Base-by-base conservation (phyloP, 768 basidiomycete species). In the Pholiota molesta region DNA sequence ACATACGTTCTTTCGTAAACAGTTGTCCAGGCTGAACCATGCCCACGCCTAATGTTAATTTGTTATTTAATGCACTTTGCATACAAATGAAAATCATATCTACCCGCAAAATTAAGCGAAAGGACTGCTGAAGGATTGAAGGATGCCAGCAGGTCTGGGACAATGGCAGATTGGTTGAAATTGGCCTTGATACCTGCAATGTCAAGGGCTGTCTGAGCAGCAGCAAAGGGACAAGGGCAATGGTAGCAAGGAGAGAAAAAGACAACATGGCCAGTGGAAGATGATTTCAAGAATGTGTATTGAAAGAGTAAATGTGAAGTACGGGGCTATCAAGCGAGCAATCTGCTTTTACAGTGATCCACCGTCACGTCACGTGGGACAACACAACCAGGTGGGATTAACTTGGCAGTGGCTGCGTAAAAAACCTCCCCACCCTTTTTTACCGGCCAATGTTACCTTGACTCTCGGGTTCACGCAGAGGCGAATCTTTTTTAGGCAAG, bases 151-250 rank as follows among this genome's bases (percentile, higher is more conserved):
- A 90, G 73, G 57, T 82, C 75, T 1, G 93, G 91, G 44, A 90
- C 86, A 63, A 94, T 73, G 53, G 74, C 78, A 17, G 87, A 79
- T 62, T 84, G 81, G 14, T 67, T 73, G 72, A 93, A 90, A 72
- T 92, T 86, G 21, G 91, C 91, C 69, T 88, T 76, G 55, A 90
- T 85, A 37, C 83, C 85, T 59, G 79, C 79, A 52, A 91, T 75
- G 60, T 80, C 80, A 37, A 87, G 64, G 21, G 70, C 62, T 35
- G 76, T 77, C 71, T 89, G 86, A 23, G 85, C 85, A 37, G 71
- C 64, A 59, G 75, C 77, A 68, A 82, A 35, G 79, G 76, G 56
- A 78, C 67, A 66, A 86, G 68, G 61, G 77, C 71, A 57, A 81
- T 69, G 63, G 76, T 70, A 59, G 72, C 63, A 70, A 78, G 45